Base-by-base conservation (phyloP, 2,329 filamentous ascomycete species). In the Claviceps sp. region DNA sequence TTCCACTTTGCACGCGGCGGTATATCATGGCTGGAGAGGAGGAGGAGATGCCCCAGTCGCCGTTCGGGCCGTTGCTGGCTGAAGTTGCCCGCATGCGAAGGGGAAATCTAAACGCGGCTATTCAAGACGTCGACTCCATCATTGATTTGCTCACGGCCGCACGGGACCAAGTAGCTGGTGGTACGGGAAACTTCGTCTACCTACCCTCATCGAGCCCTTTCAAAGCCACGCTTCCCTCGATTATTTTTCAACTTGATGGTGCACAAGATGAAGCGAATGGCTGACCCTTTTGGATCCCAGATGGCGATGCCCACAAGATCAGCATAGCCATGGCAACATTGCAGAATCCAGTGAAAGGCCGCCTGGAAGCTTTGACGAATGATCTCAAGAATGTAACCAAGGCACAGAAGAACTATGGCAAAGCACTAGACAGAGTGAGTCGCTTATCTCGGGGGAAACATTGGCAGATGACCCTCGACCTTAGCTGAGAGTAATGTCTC, bases 311-410 rank as follows among this genome's bases (percentile, higher is more conserved):
- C 10, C 80, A 82, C 56, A 80, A 79, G 41, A 82, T 87, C 16
- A 80, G 83, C 43, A 73, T 90, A 54, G 85, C 83, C 26, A 78
- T 97, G 60, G 85, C 87, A 34, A 90, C 85, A 64, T 78, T 96
- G 17, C 89, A 96, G 65, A 90, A 86, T 57, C 87, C 90, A 0
- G 75, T 95, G 52, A 93, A 90, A 62, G 75, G 84, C 50, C 82
- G 84, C 1, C 84, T 97, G 55, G 89, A 95, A 41, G 76, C 80
- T 39, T 81, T 95, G 41, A 91, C 85, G 58, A 82, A 85, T 50
- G 84, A 88, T 61, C 71, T 97, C 48, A 93, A 89, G 65, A 86
- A 88, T 52, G 83, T 93, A 2, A 85, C 94, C 60, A 85, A 84
- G 56, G 83, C 84, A 2, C 83, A 95, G 53, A 89, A 84, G 65